Base-by-base conservation (phyloP, 495 filamentous ascomycete species). In the Trichocladium antarcticum region DNA sequence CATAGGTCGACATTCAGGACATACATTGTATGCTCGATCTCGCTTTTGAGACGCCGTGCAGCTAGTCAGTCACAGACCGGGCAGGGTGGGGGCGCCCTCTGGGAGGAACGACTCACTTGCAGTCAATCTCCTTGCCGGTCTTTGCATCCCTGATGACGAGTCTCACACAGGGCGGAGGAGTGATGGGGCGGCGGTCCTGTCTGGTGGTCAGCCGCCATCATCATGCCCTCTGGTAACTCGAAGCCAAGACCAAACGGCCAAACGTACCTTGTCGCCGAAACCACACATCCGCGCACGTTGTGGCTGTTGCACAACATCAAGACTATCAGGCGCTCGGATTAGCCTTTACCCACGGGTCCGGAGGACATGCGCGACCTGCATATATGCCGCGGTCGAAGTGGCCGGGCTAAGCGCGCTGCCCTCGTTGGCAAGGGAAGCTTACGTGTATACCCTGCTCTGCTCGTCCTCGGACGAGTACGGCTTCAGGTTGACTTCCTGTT, bases 261-360 rank as follows among this genome's bases (percentile, higher is more conserved):
- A 45, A 50, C 53, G 37, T 59, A 94, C 89, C 77, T 98, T 98
- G 66, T 98, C 92, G 46, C 92, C 92, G 72, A 96, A 98, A 1
- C 92, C 92, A 72, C 92, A 98, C 92, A 98, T 98, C 42, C 92
- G 85, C 54, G 92, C 92, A 45, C 92, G 83, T 53, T 87, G 74
- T 42, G 92, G 92, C 61, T 98, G 92, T 67, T 98, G 92, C 45
- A 86, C 83, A 46, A 96, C 85, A 53, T 81, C 73, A 46, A 98
- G 74, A 41, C 83, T 85, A 74, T 32, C 68, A 47, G 45, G 35
- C 15, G 40, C 8, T 53, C 37, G 50, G 28, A 44, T 59, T 56
- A 59, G 53, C 47, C 14, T 47, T 31, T 37, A 28, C 20, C 32
- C 11, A 50, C 37, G 27, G 3, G 17, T 10, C 29, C 19, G 29